A percentile compares a stretch with the other conserved stretches of the same genome.
phyloP scores from a whole-genome alignment of 148 eudicot genomes.

The Heliamphora exappendiculata region DNA sequence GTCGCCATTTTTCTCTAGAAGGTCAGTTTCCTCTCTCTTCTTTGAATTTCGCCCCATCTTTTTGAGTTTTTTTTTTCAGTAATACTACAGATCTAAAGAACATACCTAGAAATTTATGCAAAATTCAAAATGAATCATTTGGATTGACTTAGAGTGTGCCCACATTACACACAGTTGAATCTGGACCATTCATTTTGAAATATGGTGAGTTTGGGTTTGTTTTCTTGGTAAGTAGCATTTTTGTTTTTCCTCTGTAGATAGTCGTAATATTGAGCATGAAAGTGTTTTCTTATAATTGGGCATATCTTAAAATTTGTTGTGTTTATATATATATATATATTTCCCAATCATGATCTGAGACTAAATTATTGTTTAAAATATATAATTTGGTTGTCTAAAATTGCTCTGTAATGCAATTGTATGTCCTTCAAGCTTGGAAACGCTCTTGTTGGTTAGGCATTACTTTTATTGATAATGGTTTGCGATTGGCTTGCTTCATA shows the following conservation, averaged over 20 bases:
- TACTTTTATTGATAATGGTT: conserved; percentile 4
- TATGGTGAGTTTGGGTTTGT: no score
- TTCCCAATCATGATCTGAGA: neutral
- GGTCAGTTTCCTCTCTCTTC: conserved; percentile 5
- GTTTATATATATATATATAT: neutral
- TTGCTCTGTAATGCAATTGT: neutral
- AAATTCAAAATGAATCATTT: no score
- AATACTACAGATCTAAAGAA: no score
- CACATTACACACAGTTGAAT: no score
- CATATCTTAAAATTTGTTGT: no score
- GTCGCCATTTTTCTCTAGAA: neutral
- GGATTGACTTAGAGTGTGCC: no score
- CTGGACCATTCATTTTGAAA: no score
- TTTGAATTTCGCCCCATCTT: neutral
- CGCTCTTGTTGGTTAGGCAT: neutral
- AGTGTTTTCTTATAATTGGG: neutral
- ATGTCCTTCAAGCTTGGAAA: neutral
- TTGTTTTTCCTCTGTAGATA: no score
- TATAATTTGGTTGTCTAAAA: no score
- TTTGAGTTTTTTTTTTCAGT: neutral
- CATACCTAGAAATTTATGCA: no score
- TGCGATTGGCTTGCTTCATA: conserved; percentile 15
- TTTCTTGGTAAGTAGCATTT: no score
- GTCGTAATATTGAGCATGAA: neutral
- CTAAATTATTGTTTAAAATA: no score